Conservation (phyloP, 345 rosid genomes). For the Nephelium lappaceum region DNA sequence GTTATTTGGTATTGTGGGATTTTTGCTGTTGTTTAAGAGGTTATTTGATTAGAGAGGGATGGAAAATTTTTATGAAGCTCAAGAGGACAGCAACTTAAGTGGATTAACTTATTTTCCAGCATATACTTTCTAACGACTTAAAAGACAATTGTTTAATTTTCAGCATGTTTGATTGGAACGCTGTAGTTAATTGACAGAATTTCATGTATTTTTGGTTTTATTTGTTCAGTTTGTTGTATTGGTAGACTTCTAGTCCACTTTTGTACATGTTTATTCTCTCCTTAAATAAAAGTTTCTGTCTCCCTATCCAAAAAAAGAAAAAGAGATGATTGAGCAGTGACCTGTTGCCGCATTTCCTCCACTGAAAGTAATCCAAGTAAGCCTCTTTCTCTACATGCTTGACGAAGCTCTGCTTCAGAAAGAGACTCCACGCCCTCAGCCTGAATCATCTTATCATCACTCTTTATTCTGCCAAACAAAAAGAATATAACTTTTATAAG, state of each 20-base stretch:
- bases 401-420: conserved; percentile 87
- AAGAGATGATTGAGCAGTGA: conserved; percentile 18
- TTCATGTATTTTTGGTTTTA: neutral
- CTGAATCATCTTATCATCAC: conserved; percentile 90
- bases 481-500: conserved; percentile 3
- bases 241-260: neutral
- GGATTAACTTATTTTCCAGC: neutral
- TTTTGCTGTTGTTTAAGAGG: neutral
- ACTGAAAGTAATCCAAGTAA: conserved; percentile 87
- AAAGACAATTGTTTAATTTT: neutral
- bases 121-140: neutral
- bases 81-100: neutral
- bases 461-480: conserved; percentile 69
- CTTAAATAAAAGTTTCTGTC: neutral
- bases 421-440: conserved; percentile 95
- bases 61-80: neutral
- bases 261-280: neutral
- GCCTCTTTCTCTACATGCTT: conserved; percentile 95
- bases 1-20: neutral
- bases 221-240: neutral
- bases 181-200: neutral
- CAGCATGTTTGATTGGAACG: neutral
- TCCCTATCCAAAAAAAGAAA: neutral
- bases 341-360: conserved; percentile 97
- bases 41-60: neutral